Evolutionary conservation across 2,329 filamentous ascomycete genomes (phyloP).

Genomic region (Lasiodiplodia citricola): DNA sequence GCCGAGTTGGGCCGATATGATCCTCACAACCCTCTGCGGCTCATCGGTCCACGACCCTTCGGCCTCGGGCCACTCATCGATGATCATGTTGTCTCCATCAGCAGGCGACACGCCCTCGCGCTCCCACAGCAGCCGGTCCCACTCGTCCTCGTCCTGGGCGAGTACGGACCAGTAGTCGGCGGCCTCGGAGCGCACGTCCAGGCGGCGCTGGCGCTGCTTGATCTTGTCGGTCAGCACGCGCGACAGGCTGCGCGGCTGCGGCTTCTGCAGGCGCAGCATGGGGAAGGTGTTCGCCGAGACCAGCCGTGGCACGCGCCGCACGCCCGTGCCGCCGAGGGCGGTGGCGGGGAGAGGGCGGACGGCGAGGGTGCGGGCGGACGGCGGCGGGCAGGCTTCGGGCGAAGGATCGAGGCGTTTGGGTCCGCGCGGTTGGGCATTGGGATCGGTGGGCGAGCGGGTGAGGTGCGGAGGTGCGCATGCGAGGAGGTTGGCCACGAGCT

Average conservation of each 20-base stretch:
- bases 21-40: neutral
- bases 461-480: constrained; percentile 32
- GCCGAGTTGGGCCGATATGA: constrained; percentile 11
- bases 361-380: constrained; percentile 51
- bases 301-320: constrained; percentile 65
- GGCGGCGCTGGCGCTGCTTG: constrained; percentile 46
- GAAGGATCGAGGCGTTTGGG: neutral
- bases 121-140: constrained; percentile 50
- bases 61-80: neutral
- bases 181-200: constrained; percentile 47
- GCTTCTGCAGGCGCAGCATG: constrained; percentile 70
- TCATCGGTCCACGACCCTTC: constrained; percentile 40
- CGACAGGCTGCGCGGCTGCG: constrained; percentile 66
- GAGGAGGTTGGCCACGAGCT: constrained; percentile 36
- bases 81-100: constrained; percentile 19
- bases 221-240: constrained; percentile 62
- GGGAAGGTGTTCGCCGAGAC: constrained; percentile 62
- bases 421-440: no score
- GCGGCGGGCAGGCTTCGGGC: constrained; percentile 44
- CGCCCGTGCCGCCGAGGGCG: constrained; percentile 54
- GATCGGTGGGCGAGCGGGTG: constrained; percentile 26
- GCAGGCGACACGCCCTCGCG: constrained; percentile 13
- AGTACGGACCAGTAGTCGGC: constrained; percentile 44
- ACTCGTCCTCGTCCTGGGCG: constrained; percentile 53
- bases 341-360: constrained; percentile 58